Evolutionary conservation across 352 stramenopile species (phyloP).

Genomic region (Plasmopara viticola): DNA sequence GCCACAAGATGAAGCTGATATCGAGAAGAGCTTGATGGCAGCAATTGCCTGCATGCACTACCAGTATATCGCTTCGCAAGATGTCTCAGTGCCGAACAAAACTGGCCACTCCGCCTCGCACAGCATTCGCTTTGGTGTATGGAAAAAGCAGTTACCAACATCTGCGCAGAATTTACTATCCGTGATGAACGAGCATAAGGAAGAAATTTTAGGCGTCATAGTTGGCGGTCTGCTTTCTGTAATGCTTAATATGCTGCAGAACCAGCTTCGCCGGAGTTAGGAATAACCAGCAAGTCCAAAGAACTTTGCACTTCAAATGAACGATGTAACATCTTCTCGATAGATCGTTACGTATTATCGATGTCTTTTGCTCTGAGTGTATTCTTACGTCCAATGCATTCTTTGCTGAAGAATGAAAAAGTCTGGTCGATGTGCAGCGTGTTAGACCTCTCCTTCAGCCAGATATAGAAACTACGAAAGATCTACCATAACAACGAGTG

Average conservation of each 20-base stretch:
- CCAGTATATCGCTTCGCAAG: conserved; percentile 57
- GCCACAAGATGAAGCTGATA: conserved; percentile 54
- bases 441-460: no score
- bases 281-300: not conserved
- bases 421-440: no score
- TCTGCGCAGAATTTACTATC: conserved; percentile 35
- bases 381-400: no score
- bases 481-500: no score
- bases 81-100: conserved; percentile 53
- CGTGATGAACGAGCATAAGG: conserved; percentile 54
- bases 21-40: conserved; percentile 57
- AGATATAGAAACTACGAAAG: no score
- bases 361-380: no score
- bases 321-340: no score
- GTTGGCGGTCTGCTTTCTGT: conserved; percentile 66
- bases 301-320: no score
- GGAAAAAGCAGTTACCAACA: conserved; percentile 35
- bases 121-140: conserved; percentile 22
- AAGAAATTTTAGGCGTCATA: conserved; percentile 68
- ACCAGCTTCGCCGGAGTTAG: conserved; percentile 33
- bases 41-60: conserved; percentile 64
- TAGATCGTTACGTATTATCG: no score
- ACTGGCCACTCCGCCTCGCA: conserved; percentile 32
- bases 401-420: no score
- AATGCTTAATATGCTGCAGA: conserved; percentile 67